Percentiles rank a stretch among this genome's conserved stretches.
Conservation (phyloP, 345 rosid genomes). For the Aquilaria yunnanensis region DNA sequence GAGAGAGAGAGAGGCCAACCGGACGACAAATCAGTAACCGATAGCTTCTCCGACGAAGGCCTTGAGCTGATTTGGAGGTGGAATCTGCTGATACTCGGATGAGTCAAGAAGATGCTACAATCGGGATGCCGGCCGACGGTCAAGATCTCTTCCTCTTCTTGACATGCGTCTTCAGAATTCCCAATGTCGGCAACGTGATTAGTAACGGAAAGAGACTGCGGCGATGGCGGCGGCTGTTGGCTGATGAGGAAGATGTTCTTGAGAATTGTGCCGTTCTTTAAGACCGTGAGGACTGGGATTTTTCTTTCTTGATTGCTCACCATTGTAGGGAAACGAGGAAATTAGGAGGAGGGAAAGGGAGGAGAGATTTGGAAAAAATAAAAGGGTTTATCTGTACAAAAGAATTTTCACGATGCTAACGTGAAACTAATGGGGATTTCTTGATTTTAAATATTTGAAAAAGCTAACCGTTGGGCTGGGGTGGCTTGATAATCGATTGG, state of each 20-base stretch:
- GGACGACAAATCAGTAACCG: slow-evolving; percentile 66
- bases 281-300: slow-evolving; percentile 77
- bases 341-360: slow-evolving; percentile 7
- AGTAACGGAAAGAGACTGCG: background rate
- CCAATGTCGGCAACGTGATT: background rate
- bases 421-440: background rate
- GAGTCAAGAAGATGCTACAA: slow-evolving; percentile 65
- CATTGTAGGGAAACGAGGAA: slow-evolving; percentile 17
- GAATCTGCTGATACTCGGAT: slow-evolving; percentile 90
- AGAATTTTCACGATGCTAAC: background rate
- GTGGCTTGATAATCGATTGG: slow-evolving; percentile 1
- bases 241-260: slow-evolving; percentile 77
- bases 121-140: slow-evolving; percentile 81
- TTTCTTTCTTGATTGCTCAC: slow-evolving; percentile 24
- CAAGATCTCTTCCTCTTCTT: slow-evolving; percentile 50
- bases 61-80: slow-evolving; percentile 66
- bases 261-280: slow-evolving; percentile 73
- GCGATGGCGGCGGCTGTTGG: slow-evolving; percentile 21
- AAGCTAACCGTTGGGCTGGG: slow-evolving; percentile 33
- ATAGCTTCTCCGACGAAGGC: slow-evolving; percentile 51
- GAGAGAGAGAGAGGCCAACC: slow-evolving; percentile 30
- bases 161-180: slow-evolving; percentile 11
- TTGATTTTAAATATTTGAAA: slow-evolving; percentile 25
- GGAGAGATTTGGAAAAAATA: background rate
- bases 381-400: background rate